Conservation (phyloP, 2,329 filamentous ascomycete species). For the Talaromyces pinophilus region DNA sequence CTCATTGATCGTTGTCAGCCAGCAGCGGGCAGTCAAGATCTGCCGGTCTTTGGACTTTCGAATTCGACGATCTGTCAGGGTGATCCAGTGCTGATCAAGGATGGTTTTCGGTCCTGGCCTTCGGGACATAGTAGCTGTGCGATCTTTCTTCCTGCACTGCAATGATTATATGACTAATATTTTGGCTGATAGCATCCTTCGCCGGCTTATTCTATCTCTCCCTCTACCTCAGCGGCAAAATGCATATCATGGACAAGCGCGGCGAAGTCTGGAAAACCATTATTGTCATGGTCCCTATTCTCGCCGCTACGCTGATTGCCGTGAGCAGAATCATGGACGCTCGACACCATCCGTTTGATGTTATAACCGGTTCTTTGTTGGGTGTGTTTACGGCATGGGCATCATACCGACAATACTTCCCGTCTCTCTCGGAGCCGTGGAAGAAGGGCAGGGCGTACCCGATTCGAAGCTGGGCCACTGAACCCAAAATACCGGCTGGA, state of each 20-base stretch:
- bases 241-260: slow-evolving; percentile 61
- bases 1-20: slow-evolving; percentile 58
- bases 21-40: slow-evolving; percentile 37
- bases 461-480: slow-evolving; percentile 59
- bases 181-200: slow-evolving; percentile 53
- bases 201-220: slow-evolving; percentile 62
- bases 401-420: slow-evolving; percentile 62
- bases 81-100: slow-evolving; percentile 55
- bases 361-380: slow-evolving; percentile 57
- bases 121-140: slow-evolving; percentile 60
- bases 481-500: slow-evolving; percentile 36
- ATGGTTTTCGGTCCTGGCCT: slow-evolving; percentile 62
- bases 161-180: slow-evolving; percentile 9
- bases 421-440: slow-evolving; percentile 56
- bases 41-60: slow-evolving; percentile 44
- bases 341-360: slow-evolving; percentile 63
- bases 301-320: slow-evolving; percentile 58
- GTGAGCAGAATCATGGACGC: slow-evolving; percentile 63
- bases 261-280: slow-evolving; percentile 63
- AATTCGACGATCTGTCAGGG: slow-evolving; percentile 55
- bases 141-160: slow-evolving; percentile 30
- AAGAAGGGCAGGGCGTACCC: slow-evolving; percentile 61
- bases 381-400: slow-evolving; percentile 56
- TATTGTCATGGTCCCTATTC: slow-evolving; percentile 55
- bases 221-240: slow-evolving; percentile 60